Evolutionary conservation across 306 rosid species (phyloP).

Genomic region (Gleditsia sinensis): DNA sequence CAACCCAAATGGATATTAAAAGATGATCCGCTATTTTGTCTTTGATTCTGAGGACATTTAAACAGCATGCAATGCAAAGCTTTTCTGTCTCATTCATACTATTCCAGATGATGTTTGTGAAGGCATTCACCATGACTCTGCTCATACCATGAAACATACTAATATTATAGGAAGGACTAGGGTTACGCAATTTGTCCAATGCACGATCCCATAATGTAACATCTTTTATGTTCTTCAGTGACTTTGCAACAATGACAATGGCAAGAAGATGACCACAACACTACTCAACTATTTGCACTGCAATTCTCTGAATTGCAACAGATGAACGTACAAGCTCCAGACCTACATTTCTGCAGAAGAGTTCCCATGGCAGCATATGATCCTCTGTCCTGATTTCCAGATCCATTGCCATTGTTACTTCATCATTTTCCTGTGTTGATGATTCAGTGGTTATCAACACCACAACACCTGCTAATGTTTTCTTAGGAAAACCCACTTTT

Average conservation of each 20-base stretch:
- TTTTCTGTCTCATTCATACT: background rate
- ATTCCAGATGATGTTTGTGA: background rate
- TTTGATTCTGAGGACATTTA: background rate
- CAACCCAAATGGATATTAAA: background rate
- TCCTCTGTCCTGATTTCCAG: slow-evolving; percentile 13
- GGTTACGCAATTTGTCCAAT: background rate
- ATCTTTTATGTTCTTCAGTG: background rate
- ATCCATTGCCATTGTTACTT: background rate
- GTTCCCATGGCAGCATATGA: slow-evolving; percentile 16
- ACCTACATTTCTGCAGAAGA: slow-evolving; percentile 1
- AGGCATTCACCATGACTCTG: background rate
- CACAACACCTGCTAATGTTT: background rate
- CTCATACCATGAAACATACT: background rate
- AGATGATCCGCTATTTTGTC: background rate
- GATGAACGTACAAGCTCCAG: background rate
- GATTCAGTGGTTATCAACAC: background rate
- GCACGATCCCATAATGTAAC: background rate
- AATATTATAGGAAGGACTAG: background rate
- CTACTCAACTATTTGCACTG: background rate
- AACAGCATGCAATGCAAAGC: background rate
- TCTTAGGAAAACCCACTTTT: background rate
- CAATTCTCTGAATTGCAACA: background rate
- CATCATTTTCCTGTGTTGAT: background rate
- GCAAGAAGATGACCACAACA: slow-evolving; percentile 15
- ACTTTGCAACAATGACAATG: background rate